phyloP scores from a whole-genome alignment of 371 early-diverging fungal genomes.

The Mortierella sp. region DNA sequence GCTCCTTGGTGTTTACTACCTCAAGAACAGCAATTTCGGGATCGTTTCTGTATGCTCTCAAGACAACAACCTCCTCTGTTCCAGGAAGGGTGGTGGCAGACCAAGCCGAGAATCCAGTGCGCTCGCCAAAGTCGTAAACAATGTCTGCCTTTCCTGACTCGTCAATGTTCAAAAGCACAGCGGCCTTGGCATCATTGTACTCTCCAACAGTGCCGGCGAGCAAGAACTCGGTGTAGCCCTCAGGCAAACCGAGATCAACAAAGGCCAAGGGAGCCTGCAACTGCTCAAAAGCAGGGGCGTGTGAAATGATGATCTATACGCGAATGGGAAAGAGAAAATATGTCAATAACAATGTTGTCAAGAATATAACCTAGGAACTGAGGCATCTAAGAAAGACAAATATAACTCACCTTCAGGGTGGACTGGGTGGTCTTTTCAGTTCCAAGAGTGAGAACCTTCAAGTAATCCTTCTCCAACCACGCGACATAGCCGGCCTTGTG shows the following conservation, averaged over 20 bases:
- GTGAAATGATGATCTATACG: constrained; percentile 20
- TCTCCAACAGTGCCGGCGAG: constrained; percentile 50
- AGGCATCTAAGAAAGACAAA: not conserved
- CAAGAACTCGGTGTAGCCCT: constrained; percentile 39
- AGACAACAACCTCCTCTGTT: constrained; percentile 38
- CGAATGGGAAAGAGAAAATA: not conserved
- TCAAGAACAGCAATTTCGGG: constrained; percentile 30
- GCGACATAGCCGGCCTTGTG: constrained; percentile 36
- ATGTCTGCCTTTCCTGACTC: constrained; percentile 24
- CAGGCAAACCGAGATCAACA: constrained; percentile 32
- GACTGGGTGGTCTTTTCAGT: constrained; percentile 29
- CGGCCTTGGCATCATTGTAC: constrained; percentile 46
- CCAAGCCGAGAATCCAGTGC: constrained; percentile 44
- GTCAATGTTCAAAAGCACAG: constrained; percentile 33
- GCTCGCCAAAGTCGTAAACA: constrained; percentile 42
- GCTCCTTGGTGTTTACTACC: constrained; percentile 27
- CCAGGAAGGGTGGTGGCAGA: constrained; percentile 42
- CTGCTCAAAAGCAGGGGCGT: constrained; percentile 28
- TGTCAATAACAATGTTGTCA: not conserved
- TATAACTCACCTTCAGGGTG: constrained; percentile 19
- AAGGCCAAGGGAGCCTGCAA: constrained; percentile 31
- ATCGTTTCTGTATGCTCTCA: constrained; percentile 42
- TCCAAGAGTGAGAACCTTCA: constrained; percentile 52
- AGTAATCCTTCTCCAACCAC: constrained; percentile 47
- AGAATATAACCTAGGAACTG: not conserved